Percentiles rank a stretch among this genome's conserved stretches.
phyloP scores from a whole-genome alignment of 2,329 filamentous ascomycete species.

The Calonectria leucothoes region DNA sequence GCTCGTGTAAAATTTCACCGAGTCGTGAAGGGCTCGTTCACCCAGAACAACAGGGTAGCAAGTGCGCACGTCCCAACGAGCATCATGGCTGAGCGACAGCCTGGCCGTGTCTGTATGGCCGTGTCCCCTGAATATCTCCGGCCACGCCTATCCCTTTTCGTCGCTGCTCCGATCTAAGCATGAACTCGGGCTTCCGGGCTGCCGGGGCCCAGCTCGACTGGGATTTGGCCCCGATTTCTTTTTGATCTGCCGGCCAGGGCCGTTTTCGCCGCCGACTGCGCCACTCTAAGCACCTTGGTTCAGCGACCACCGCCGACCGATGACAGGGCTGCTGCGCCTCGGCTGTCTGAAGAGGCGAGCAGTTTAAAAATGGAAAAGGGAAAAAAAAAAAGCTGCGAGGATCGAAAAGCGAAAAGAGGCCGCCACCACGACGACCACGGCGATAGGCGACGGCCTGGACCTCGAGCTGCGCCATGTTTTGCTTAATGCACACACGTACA shows the following conservation, averaged over 20 bases:
- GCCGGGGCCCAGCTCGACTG: not conserved
- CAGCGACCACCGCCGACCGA: not conserved
- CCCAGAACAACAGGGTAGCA: not conserved
- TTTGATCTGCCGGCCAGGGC: not conserved
- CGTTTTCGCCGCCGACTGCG: not conserved
- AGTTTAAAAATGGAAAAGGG: not conserved
- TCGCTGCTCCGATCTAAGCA: not conserved
- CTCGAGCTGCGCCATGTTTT: not conserved
- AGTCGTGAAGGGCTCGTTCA: not conserved
- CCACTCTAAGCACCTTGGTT: not conserved
- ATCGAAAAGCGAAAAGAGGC: too few relatives aligned
- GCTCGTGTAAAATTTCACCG: not conserved
- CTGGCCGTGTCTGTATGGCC: not conserved
- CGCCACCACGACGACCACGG: not conserved
- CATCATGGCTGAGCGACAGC: not conserved
- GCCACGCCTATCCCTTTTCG: not conserved
- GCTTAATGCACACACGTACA: not conserved
- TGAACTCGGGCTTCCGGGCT: not conserved
- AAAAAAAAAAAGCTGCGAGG: too few relatives aligned
- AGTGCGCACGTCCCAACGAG: not conserved
- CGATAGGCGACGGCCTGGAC: not conserved
- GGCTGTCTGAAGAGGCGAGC: not conserved
- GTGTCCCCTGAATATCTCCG: constrained; percentile 3
- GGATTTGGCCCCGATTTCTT: not conserved
- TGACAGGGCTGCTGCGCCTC: not conserved